Evolutionary conservation across 2,329 filamentous ascomycete species (phyloP).

Genomic region (Monilinia vaccinii-corymbosi): DNA sequence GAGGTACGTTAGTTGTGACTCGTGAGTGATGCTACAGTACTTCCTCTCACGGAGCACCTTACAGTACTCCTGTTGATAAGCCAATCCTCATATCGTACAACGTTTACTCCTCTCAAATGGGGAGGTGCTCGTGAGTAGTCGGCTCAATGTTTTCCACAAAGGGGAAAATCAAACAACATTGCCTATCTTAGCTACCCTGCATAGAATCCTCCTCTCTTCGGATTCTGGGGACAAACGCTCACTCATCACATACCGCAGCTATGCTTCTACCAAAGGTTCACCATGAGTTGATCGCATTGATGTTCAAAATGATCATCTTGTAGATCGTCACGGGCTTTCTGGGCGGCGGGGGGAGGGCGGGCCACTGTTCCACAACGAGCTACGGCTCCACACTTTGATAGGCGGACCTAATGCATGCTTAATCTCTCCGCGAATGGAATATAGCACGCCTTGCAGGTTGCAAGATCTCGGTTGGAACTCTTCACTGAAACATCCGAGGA

Average conservation of each 20-base stretch:
- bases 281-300: not conserved
- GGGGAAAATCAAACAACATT: not conserved
- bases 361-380: not conserved
- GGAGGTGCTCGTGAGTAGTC: not conserved
- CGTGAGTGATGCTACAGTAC: not conserved
- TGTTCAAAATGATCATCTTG: not conserved
- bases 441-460: not conserved
- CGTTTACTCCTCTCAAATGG: constrained; percentile 1
- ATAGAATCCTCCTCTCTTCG: not conserved
- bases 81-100: not conserved
- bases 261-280: not conserved
- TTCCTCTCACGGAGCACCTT: not conserved
- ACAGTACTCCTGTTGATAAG: not conserved
- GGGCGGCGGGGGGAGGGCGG: not conserved
- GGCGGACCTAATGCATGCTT: not conserved
- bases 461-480: not conserved
- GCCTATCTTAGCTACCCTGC: not conserved
- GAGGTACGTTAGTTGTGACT: not conserved
- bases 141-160: not conserved
- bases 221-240: not conserved
- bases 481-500: not conserved
- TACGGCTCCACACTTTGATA: not conserved
- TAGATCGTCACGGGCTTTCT: not conserved
- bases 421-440: not conserved
- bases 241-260: not conserved